These are phyloP conservation scores for Exidia glandulosa DNA, from an alignment of 768 basidiomycete species.

Conservation along the genomic window DNA sequence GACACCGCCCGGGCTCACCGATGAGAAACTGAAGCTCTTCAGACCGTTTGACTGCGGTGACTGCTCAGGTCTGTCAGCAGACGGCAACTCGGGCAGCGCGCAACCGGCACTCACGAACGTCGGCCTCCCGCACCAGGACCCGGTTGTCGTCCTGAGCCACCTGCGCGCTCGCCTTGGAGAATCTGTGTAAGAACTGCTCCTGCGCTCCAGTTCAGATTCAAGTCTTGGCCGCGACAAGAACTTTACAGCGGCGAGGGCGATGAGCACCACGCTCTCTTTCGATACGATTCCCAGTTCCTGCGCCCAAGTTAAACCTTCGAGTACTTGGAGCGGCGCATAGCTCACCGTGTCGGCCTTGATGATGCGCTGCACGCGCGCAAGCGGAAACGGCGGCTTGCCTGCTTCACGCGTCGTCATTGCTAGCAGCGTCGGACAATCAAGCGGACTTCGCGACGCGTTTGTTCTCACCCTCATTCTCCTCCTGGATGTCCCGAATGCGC, in stretches of 20 bases:
- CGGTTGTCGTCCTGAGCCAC: slow-evolving; percentile 63
- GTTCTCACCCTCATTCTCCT: no score
- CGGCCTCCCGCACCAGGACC: slow-evolving; percentile 64
- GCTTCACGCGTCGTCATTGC: neutral
- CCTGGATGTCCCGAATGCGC: no score
- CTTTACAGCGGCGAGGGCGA: slow-evolving; percentile 58
- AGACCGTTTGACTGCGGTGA: neutral
- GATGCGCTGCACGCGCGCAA: slow-evolving; percentile 71
- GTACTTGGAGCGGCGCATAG: neutral
- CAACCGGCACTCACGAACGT: slow-evolving; percentile 47
- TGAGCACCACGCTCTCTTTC: slow-evolving; percentile 67
- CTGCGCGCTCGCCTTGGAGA: slow-evolving; percentile 60
- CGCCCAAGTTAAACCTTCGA: neutral
- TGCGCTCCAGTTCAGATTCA: slow-evolving; percentile 1
- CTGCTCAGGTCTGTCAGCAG: neutral
- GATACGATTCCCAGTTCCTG: slow-evolving; percentile 70
- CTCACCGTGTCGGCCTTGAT: slow-evolving; percentile 74
- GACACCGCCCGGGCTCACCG: no score
- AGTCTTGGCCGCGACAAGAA: neutral
- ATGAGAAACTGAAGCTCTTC: neutral
- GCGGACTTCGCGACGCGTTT: no score
- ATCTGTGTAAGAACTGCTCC: slow-evolving; percentile 75
- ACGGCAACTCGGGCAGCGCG: neutral
- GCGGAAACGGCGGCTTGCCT: slow-evolving; percentile 67
- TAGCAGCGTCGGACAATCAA: neutral